A percentile compares a stretch with the other conserved stretches of the same genome.
phyloP scores from a whole-genome alignment of 1,284 basidiomycete genomes.

The Xanthoconium separans region DNA sequence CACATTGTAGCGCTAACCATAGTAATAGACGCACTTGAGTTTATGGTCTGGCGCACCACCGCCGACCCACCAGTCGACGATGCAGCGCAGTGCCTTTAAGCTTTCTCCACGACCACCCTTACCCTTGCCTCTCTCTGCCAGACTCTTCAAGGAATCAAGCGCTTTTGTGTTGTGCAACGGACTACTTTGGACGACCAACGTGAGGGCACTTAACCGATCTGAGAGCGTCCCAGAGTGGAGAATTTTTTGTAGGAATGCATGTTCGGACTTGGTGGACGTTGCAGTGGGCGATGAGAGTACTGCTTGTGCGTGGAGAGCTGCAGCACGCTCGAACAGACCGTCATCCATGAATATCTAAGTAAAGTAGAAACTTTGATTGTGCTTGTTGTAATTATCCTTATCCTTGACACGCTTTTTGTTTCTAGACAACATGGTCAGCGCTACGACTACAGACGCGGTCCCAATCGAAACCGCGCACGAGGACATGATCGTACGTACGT shows the following conservation, averaged over 20 bases:
- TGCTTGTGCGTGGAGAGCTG: slow-evolving; percentile 52
- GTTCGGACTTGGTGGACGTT: slow-evolving; percentile 56
- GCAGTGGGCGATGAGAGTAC: slow-evolving; percentile 39
- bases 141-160: slow-evolving; percentile 70
- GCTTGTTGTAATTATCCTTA: too few species aligned
- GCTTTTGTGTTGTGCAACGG: slow-evolving; percentile 89
- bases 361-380: too few species aligned
- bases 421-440: slow-evolving; percentile 21
- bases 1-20: neutral
- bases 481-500: slow-evolving; percentile 86
- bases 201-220: slow-evolving; percentile 91
- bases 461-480: slow-evolving; percentile 91
- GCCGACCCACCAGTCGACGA: slow-evolving; percentile 97
- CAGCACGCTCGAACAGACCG: slow-evolving; percentile 47
- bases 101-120: slow-evolving; percentile 92
- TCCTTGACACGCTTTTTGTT: too few species aligned
- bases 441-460: slow-evolving; percentile 63
- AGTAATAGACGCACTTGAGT: slow-evolving; percentile 59
- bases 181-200: slow-evolving; percentile 87
- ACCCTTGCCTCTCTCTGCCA: slow-evolving; percentile 75
- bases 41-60: slow-evolving; percentile 83
- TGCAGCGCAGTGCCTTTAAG: slow-evolving; percentile 84
- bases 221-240: slow-evolving; percentile 88
- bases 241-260: slow-evolving; percentile 80
- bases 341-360: too few species aligned